Evolutionary conservation across 2,329 filamentous ascomycete species (phyloP).

Genomic region (Penicillium hordei): DNA sequence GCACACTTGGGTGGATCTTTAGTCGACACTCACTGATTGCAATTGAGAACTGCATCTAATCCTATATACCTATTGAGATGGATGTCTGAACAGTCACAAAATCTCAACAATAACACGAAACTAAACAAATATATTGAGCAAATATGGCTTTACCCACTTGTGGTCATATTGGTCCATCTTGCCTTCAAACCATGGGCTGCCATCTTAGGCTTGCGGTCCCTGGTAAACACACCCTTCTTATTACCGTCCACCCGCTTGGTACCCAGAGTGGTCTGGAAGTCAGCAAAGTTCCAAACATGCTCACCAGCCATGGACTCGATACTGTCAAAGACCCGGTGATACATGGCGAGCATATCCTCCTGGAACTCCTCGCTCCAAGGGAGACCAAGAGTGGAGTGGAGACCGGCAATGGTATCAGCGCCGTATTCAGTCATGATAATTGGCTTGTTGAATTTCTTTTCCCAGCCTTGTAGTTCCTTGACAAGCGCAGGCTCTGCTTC

Average conservation of each 20-base stretch:
- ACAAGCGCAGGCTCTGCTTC: constrained; percentile 25
- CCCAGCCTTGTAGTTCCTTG: constrained; percentile 26
- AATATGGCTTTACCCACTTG: background rate
- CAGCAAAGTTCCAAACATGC: constrained; percentile 13
- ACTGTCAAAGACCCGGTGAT: constrained; percentile 32
- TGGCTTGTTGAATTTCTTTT: constrained; percentile 27
- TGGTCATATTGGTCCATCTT: background rate
- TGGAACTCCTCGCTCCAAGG: constrained; percentile 36
- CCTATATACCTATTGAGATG: background rate
- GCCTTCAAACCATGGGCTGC: background rate
- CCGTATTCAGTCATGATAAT: constrained; percentile 35
- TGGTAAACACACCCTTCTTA: constrained; percentile 5
- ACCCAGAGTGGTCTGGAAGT: constrained; percentile 3
- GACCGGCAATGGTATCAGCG: constrained; percentile 29
- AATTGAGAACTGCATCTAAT: background rate
- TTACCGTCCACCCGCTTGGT: background rate
- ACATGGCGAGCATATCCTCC: constrained; percentile 27
- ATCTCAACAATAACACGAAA: background rate
- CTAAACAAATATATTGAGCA: background rate
- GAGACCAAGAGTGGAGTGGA: constrained; percentile 27
- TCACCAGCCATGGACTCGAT: constrained; percentile 31
- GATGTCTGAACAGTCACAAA: background rate
- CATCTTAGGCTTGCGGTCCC: constrained; percentile 4
- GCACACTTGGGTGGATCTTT: background rate
- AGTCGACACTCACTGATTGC: no score